Evolutionary conservation across 768 basidiomycete genomes (phyloP), one percentile per base, ranked within the genome.

Genomic region (Pleurotus cornucopiae): DNA sequence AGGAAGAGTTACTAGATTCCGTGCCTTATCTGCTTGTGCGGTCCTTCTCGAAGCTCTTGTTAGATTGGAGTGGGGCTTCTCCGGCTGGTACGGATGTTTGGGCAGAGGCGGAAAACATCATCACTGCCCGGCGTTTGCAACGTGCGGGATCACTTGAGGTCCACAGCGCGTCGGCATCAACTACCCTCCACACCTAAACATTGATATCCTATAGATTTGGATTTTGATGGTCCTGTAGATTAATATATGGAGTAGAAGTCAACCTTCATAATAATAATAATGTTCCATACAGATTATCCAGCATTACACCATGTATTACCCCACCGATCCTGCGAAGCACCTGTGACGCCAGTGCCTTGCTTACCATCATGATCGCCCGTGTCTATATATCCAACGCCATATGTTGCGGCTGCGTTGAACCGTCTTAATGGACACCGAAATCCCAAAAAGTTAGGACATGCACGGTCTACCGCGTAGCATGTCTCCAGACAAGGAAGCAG

Each of bases 401-500:
- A 92, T 65, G 86, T 90, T 43, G 67, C 67, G 3, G 69, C 76
- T 0, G 89, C 89, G 57, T 86, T 89, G 62, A 86, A 86, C 37
- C 67, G 63, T 48, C 71, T 63, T 11, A 76, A 63, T 2, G 91
- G 92, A 60, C 92, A 94, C 58, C 71, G 69, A 70, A 91, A 88
- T 2, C 80, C 78, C 7, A 95, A 60, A 62, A 90, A 83, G 25
- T 75, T 75, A 3, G 92, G 92, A 66, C 92, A 95, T 9, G 89
- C 81, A 23, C 92, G 81, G 60, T 89, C 86, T 20, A 81, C 83
- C 1, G 80, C 76, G 14, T 82, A 77, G 70, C 93, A 95, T 26
- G 80, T 81, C 70, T 92, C 93, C 7, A 91, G 70, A 65, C 91
- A 94, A 2, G 93, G 91, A 34, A 89, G 71, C 13, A 94, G 71